Conservation (phyloP, 257 asterid genomes). For the Vinca minor region DNA sequence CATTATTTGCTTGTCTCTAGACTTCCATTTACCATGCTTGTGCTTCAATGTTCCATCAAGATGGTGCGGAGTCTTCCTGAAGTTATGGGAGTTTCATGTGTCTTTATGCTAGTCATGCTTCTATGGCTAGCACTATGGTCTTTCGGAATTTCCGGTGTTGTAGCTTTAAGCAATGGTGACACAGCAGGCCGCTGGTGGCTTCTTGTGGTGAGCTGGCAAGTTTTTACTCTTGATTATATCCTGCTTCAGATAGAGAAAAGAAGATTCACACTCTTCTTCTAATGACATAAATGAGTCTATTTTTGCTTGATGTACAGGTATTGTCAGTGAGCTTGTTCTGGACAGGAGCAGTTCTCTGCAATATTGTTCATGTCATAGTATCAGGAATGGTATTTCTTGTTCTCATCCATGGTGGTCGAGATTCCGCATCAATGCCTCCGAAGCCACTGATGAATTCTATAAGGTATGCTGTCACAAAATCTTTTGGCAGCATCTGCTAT, state of each 20-base stretch:
- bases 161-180: constrained; percentile 73
- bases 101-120: constrained; percentile 74
- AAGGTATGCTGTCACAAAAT: constrained; percentile 71
- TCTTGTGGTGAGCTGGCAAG: constrained; percentile 99
- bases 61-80: constrained; percentile 90
- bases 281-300: constrained; percentile 4
- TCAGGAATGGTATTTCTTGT: constrained; percentile 92
- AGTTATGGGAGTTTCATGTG: constrained; percentile 61
- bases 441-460: constrained; percentile 58
- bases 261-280: constrained; percentile 5
- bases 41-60: constrained; percentile 73
- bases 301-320: constrained; percentile 44
- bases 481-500: constrained; percentile 96
- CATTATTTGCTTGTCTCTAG: constrained; percentile 29
- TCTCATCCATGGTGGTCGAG: constrained; percentile 78
- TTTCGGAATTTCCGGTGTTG: constrained; percentile 86
- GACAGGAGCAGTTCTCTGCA: constrained; percentile 97
- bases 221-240: constrained; percentile 47
- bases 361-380: constrained; percentile 76
- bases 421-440: constrained; percentile 79
- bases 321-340: constrained; percentile 86
- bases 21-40: constrained; percentile 97
- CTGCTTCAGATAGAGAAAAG: not conserved
- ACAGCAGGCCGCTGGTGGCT: constrained; percentile 98
- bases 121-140: constrained; percentile 91